These are phyloP conservation scores for Botryobasidium botryosum DNA, from an alignment of 768 basidiomycete species.

Conservation along the genomic window DNA sequence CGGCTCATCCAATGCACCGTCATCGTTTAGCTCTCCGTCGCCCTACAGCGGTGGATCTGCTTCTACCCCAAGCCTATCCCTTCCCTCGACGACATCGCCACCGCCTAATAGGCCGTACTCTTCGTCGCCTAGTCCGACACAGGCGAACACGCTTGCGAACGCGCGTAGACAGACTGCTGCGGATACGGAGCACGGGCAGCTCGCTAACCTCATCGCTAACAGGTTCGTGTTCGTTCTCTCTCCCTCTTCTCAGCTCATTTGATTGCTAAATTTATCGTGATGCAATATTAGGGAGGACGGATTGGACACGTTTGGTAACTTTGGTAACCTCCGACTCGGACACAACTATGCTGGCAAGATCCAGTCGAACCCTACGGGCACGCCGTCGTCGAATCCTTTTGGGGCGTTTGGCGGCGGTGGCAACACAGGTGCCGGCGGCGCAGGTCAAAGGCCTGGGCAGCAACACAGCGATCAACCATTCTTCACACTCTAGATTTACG, in stretches of 20 bases:
- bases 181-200: conserved; percentile 55
- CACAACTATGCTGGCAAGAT: conserved; percentile 2
- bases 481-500: conserved; percentile 68
- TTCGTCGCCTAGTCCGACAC: conserved; percentile 26
- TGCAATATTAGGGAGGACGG: conserved; percentile 78
- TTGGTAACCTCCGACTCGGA: conserved; percentile 47
- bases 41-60: too few relatives aligned
- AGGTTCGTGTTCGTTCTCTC: conserved; percentile 19
- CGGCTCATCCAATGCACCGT: too few relatives aligned
- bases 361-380: conserved; percentile 6
- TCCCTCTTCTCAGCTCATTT: background rate
- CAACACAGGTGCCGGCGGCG: too few relatives aligned
- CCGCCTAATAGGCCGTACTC: too few relatives aligned
- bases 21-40: too few relatives aligned
- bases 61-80: conserved; percentile 25
- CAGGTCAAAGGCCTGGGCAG: conserved; percentile 24
- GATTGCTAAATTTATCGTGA: background rate
- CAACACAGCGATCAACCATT: conserved; percentile 55
- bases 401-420: too few relatives aligned
- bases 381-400: conserved; percentile 5
- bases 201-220: conserved; percentile 73
- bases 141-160: conserved; percentile 18
- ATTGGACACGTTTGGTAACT: conserved; percentile 89
- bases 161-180: conserved; percentile 16
- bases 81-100: too few relatives aligned